Evolutionary conservation across 1,284 basidiomycete genomes (phyloP), one percentile per base, ranked within the genome.

Genomic region (Dichomitus squalens): DNA sequence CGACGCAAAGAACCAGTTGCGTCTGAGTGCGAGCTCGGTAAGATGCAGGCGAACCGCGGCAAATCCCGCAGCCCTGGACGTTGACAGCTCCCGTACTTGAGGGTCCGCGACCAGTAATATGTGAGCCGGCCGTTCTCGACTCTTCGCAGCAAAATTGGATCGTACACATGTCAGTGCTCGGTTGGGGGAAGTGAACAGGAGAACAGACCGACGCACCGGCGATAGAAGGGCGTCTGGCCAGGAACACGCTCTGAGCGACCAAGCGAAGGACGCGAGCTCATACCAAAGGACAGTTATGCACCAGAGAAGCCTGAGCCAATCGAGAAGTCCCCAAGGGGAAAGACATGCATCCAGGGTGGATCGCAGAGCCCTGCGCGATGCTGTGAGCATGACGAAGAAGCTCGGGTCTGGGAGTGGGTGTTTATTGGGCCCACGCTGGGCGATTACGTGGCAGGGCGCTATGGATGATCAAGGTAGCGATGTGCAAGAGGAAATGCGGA

Each of bases 91-190:
- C 27, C 86, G 81, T 16, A 95, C 78, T 69, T 95, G 92, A 1
- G 91, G 83, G 68, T 95, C 93, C 4, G 92, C 84, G 20, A 94
- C 68, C 50, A 95, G 77, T 14, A 94, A 78, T 27, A 93, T 75
- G 63, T 88, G 90, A 2, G 78, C 80, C 6, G 80, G 74, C 9
- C 67, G 44, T 49, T 63, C 49, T 18, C n/a, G 49, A 48, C 39
- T 43, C 53, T 59, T 47, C n/a, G n/a, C 36, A 31, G 29, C 35
- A 21, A 6, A 21, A 36, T 18, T 4, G 25, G 9, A 33, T 14
- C 20, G 49, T n/a, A 21, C 14, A 9, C 38, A 29, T 31, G 52
- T 44, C 48, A 41, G 39, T 36, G n/a, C 29, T 18, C 29, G 18
- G 16, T 20, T 20, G n/a, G 16, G n/a, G 23, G 48, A 44, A n/a